Base-by-base conservation (phyloP, 768 basidiomycete genomes). In the Collybia mongolica region DNA sequence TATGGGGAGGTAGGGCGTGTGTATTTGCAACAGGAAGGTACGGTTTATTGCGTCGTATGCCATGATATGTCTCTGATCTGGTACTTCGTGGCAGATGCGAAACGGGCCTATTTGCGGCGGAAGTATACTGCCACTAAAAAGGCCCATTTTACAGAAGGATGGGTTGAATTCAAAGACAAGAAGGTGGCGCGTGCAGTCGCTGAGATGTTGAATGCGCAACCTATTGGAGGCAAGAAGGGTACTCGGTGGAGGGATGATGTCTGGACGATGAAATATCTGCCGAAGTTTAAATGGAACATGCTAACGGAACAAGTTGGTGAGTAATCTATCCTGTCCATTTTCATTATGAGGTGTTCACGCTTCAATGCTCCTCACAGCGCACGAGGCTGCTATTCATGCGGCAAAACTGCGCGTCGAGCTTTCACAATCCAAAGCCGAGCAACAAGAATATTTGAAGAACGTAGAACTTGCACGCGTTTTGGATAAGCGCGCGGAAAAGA, bases 231-330 rank as follows among this genome's bases (percentile, higher is more conserved):
- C 2, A 95, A 93, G 74, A 93, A 93, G 65, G 87, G 88, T 5
- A 79, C 83, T 2, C 76, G 92, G 51, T 98, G 93, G 91, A 77
- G 92, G 64, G 96, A 98, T 63, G 97, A 99, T 57, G 85, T 99
- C 6, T 99, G 97, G 97, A 98, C 97, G 49, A 96, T 98, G 93
- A 96, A 96, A 65, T 99, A 99, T 66, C 73, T 99, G 51, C 95
- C 95, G 7, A 89, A 84, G 61, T 99, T 98, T 77, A 97, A 95
- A 61, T 99, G 97, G 97, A 85, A 89, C 68, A 97, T 97, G 96
- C 74, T 99, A 51, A 95, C 93, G 5, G 97, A 98, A 69, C 96
- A 98, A 79, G 87, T 99, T 59, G 93, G 96, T 96, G 64, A 66
- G 94, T 79, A 26, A 37, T 47, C 18, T 41, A 17, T 39, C 35